Conservation (phyloP, 441 rosid species). For the Pelargonium hybrid region DNA sequence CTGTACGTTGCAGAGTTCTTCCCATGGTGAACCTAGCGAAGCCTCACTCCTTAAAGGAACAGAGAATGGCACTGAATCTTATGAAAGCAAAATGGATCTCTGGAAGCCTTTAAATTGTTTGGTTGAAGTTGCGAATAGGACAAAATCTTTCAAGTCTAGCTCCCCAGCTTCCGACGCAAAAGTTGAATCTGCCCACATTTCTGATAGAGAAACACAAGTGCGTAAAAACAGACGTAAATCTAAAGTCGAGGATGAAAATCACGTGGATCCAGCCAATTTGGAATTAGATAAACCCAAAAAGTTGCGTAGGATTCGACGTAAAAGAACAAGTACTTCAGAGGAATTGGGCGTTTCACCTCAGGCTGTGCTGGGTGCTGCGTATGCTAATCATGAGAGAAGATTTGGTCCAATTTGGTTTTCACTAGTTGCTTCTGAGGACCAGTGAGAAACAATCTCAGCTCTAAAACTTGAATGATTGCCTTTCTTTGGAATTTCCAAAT, state of each 20-base stretch:
- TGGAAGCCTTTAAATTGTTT: constrained; percentile 64
- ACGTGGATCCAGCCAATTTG: constrained; percentile 33
- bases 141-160: constrained; percentile 37
- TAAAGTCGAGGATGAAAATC: constrained; percentile 34
- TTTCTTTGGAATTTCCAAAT: background rate
- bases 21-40: constrained; percentile 45
- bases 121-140: constrained; percentile 63
- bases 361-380: constrained; percentile 21
- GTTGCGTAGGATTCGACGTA: constrained; percentile 40
- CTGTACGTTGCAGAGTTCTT: constrained; percentile 35
- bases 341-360: constrained; percentile 38
- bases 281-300: constrained; percentile 39
- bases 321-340: constrained; percentile 31
- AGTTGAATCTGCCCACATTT: constrained; percentile 29
- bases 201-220: constrained; percentile 27
- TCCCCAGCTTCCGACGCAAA: constrained; percentile 42
- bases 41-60: constrained; percentile 22
- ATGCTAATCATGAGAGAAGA: constrained; percentile 32
- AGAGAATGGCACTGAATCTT: constrained; percentile 30
- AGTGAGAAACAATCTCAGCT: constrained; percentile 37
- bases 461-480: constrained; percentile 8
- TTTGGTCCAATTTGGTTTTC: constrained; percentile 59
- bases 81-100: constrained; percentile 40
- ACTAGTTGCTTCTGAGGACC: constrained; percentile 51
- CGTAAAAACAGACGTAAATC: constrained; percentile 22